Percentiles rank a stretch among this genome's conserved stretches.
These are phyloP conservation scores for Triticum urartu DNA, from an alignment of 176 grass and related monocot genomes.

Conservation along the genomic window DNA sequence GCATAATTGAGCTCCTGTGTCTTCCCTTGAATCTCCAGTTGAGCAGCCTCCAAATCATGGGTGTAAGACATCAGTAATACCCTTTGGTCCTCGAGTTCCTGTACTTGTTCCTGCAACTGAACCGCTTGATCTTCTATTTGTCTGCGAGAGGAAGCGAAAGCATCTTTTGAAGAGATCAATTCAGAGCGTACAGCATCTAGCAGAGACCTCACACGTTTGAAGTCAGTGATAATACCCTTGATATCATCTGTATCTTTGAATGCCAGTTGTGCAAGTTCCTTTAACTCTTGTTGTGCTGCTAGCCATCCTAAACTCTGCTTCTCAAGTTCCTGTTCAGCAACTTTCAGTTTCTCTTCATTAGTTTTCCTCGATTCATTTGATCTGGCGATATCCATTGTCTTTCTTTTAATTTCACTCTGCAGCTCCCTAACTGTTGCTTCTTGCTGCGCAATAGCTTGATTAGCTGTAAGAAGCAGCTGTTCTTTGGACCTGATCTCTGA, in stretches of 20 bases:
- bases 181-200: constrained; percentile 68
- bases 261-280: constrained; percentile 56
- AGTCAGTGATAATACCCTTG: constrained; percentile 45
- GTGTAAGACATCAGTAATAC: constrained; percentile 58
- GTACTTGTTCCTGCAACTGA: constrained; percentile 52
- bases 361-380: constrained; percentile 53
- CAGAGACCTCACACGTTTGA: constrained; percentile 69
- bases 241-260: constrained; percentile 52
- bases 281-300: constrained; percentile 60
- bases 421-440: constrained; percentile 53
- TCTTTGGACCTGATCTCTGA: constrained; percentile 65
- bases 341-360: constrained; percentile 55
- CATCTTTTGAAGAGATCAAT: constrained; percentile 68
- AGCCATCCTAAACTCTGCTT: constrained; percentile 69
- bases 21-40: constrained; percentile 51
- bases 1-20: constrained; percentile 47
- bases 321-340: constrained; percentile 54
- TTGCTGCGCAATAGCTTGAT: constrained; percentile 46
- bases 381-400: constrained; percentile 51
- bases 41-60: constrained; percentile 61
- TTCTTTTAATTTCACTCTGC: constrained; percentile 51
- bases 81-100: constrained; percentile 55
- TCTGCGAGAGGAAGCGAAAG: constrained; percentile 52
- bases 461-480: constrained; percentile 43
- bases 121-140: constrained; percentile 58